phyloP scores from a whole-genome alignment of 129 eudicot genomes.

The Centella asiatica region DNA sequence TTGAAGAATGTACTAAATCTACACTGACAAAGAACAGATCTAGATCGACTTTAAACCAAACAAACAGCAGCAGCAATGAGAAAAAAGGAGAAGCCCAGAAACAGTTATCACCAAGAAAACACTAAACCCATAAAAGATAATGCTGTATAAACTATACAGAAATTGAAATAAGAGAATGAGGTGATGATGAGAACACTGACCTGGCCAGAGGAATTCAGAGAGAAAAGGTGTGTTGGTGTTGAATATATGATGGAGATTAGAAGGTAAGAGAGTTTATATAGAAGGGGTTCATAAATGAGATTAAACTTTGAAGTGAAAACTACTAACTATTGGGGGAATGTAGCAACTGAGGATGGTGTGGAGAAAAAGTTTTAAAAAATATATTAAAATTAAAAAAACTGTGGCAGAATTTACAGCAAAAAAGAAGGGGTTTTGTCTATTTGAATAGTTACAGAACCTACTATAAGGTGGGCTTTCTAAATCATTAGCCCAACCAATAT shows the following conservation, averaged over 20 bases:
- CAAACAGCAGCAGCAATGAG: conserved; percentile 4
- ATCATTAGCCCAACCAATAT: conserved; percentile 16
- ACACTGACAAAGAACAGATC: conserved; percentile 29
- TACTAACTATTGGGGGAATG: conserved; percentile 14
- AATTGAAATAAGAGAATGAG: conserved; percentile 9
- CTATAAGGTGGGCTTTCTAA: conserved; percentile 28
- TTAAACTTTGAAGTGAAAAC: conserved; percentile 15
- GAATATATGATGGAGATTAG: conserved; percentile 18
- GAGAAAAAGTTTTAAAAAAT: conserved; percentile 1
- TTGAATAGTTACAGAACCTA: too few relatives aligned
- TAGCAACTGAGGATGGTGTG: conserved; percentile 22
- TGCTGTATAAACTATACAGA: conserved; percentile 3
- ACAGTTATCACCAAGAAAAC: conserved; percentile 12
- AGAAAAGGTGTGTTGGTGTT: conserved; percentile 17
- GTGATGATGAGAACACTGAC: conserved; percentile 34
- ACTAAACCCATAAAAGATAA: background rate
- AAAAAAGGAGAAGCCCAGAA: conserved; percentile 14
- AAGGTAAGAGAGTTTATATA: conserved; percentile 34
- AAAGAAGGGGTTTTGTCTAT: too few relatives aligned
- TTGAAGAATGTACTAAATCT: conserved; percentile 15
- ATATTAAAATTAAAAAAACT: background rate
- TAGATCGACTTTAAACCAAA: conserved; percentile 24
- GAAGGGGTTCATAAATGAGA: conserved; percentile 22
- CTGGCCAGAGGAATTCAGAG: conserved; percentile 34
- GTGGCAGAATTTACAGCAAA: background rate